Percentiles rank a stretch among this genome's conserved stretches.
These are phyloP conservation scores for Moelleriella libera DNA, from an alignment of 2,329 filamentous ascomycete species.

Conservation along the genomic window DNA sequence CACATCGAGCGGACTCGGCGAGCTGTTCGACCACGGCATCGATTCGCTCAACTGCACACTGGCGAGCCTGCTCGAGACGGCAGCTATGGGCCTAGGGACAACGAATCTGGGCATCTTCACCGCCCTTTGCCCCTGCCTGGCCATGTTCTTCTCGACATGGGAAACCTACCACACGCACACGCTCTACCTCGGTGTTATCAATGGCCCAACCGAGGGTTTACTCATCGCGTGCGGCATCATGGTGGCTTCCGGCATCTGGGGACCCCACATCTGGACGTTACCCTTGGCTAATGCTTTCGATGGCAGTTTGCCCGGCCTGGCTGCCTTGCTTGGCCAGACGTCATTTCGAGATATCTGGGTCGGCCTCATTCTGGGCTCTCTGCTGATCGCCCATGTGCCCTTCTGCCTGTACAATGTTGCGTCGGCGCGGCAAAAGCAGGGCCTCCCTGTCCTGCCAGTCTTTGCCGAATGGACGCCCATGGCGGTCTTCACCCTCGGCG, in stretches of 20 bases:
- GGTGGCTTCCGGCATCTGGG: constrained; percentile 75
- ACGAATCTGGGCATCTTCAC: constrained; percentile 81
- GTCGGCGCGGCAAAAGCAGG: constrained; percentile 55
- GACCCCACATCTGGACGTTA: constrained; percentile 73
- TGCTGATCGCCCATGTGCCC: constrained; percentile 65
- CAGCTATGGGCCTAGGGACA: constrained; percentile 81
- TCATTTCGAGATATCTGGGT: constrained; percentile 87
- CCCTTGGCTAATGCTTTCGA: constrained; percentile 59
- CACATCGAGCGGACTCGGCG: constrained; percentile 85
- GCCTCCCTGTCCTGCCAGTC: constrained; percentile 63
- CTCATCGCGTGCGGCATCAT: constrained; percentile 80
- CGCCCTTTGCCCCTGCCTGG: constrained; percentile 75
- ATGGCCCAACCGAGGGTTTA: constrained; percentile 90
- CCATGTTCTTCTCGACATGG: constrained; percentile 99
- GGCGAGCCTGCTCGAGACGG: constrained; percentile 78
- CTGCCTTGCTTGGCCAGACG: constrained; percentile 49
- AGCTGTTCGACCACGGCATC: constrained; percentile 97
- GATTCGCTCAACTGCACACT: constrained; percentile 96
- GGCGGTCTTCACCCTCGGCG: constrained; percentile 60
- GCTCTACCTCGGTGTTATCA: constrained; percentile 89
- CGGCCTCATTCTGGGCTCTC: constrained; percentile 48
- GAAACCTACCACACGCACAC: constrained; percentile 99
- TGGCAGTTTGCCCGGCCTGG: constrained; percentile 30
- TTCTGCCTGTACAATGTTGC: constrained; percentile 82
- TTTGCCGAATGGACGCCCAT: constrained; percentile 94